Conservation (phyloP, 345 rosid genomes). For the Lepidium africanum region DNA sequence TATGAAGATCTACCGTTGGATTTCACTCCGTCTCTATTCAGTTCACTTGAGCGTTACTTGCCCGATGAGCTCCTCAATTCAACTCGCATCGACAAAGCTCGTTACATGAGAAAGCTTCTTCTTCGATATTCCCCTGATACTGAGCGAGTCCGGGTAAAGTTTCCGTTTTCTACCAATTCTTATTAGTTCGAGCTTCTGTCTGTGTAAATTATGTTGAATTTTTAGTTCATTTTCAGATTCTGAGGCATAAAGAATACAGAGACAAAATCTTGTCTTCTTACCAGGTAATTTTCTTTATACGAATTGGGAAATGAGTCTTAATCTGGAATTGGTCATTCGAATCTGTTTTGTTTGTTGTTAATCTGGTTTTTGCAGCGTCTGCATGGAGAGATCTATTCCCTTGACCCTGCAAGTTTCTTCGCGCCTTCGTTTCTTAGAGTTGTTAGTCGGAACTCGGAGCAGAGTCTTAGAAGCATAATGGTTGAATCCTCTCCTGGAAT, state of each 20-base stretch:
- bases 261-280: constrained; percentile 23
- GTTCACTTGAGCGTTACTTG: constrained; percentile 76
- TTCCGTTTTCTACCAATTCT: not conserved
- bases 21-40: constrained; percentile 61
- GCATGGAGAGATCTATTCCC: constrained; percentile 54
- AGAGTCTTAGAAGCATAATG: constrained; percentile 56
- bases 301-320: not conserved
- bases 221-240: constrained; percentile 12
- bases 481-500: constrained; percentile 58
- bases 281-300: not conserved
- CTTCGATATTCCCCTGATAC: constrained; percentile 66
- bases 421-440: constrained; percentile 74
- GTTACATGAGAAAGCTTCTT: constrained; percentile 61
- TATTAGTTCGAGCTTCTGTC: not conserved
- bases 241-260: constrained; percentile 27
- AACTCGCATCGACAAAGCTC: constrained; percentile 47
- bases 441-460: constrained; percentile 45
- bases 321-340: not conserved
- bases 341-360: not conserved
- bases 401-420: constrained; percentile 54
- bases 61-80: constrained; percentile 49
- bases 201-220: not conserved
- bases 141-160: constrained; percentile 62
- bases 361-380: constrained; percentile 48
- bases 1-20: constrained; percentile 72